phyloP scores from a whole-genome alignment of 163 green algal species.

The Scenedesmus sp. region DNA sequence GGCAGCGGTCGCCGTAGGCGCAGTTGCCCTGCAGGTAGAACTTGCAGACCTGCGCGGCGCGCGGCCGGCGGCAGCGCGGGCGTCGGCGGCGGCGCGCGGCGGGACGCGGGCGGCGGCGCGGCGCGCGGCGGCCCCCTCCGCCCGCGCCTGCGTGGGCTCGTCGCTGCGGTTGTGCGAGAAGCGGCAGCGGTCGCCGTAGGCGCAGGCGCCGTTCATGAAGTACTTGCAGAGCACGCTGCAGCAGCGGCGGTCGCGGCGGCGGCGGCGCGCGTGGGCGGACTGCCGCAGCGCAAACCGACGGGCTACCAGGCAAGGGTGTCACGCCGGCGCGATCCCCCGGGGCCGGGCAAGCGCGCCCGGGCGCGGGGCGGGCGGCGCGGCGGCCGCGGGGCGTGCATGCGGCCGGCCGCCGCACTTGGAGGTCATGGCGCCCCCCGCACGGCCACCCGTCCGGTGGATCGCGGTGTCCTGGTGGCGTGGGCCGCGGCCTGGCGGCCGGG shows the following conservation, averaged over 20 bases:
- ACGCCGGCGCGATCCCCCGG: no score
- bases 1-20: constrained; percentile 74
- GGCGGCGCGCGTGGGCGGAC: not conserved
- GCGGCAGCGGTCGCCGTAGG: constrained; percentile 56
- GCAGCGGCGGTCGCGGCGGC: not conserved
- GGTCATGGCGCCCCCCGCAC: constrained; percentile 13
- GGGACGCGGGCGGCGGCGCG: not conserved
- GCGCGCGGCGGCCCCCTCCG: not conserved
- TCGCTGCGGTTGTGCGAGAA: constrained; percentile 68
- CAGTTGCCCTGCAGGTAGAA: constrained; percentile 74
- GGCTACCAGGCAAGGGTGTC: not conserved
- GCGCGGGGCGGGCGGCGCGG: not conserved
- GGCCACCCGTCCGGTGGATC: no score
- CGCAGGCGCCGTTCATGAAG: constrained; percentile 66
- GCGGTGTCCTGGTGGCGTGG: no score
- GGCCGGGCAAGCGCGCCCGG: no score
- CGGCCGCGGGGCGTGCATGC: not conserved
- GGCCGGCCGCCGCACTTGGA: constrained; percentile 18
- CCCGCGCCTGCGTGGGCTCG: constrained; percentile 54
- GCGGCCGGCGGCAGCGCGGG: not conserved
- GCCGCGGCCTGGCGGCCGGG: no score
- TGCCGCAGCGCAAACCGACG: not conserved
- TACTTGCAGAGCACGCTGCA: constrained; percentile 71
- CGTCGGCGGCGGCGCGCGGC: not conserved
- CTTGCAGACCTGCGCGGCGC: constrained; percentile 68